Evolutionary conservation across 306 rosid species (phyloP), one percentile per base, ranked within the genome.

Genomic region (Urtica urens): DNA sequence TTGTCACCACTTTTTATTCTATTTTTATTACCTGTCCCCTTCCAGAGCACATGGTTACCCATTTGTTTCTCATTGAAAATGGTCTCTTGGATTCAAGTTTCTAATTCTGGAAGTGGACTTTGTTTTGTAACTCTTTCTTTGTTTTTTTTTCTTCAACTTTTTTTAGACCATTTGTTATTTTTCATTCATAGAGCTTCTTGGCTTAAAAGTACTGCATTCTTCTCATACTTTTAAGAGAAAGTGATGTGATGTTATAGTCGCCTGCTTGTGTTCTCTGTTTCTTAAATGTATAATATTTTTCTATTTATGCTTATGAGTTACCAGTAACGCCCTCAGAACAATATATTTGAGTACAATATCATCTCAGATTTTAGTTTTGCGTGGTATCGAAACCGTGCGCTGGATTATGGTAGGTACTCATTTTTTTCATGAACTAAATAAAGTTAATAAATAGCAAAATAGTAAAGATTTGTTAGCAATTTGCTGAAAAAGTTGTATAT

Each of bases 91-190:
- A 30, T 51, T 33, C 42, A 18, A 51, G 13, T 49, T 31, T 33
- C 12, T 21, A 51, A 33, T 51, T 25, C 34, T 47, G n/a, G 19
- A 18, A 31, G 31, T 38, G 55, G 40, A 47, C 27, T 20, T n/a
- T 47, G 35, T 28, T n/a, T n/a, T n/a, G n/a, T n/a, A n/a, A n/a
- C 26, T 1, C 10, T 18, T 20, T 19, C 10, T 28, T 15, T 14
- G n/a, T 9, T 35, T 5, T 49, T 49, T 13, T 3, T 24, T 5
- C 25, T 21, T 22, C 40, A 16, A 33, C 10, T 23, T 18, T 11
- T 18, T 6, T 31, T 33, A 30, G 34, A 30, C 29, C 10, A 6
- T 25, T 47, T 47, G 6, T 13, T 51, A 4, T 50, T 50, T 20
- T 22, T 29, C 17, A 3, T 49, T 18, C 25, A 7, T 18, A 13